Evolutionary conservation across 805 yeast genomes (phyloP), one percentile per base, ranked within the genome.

Genomic region (Lachancea fermentati): DNA sequence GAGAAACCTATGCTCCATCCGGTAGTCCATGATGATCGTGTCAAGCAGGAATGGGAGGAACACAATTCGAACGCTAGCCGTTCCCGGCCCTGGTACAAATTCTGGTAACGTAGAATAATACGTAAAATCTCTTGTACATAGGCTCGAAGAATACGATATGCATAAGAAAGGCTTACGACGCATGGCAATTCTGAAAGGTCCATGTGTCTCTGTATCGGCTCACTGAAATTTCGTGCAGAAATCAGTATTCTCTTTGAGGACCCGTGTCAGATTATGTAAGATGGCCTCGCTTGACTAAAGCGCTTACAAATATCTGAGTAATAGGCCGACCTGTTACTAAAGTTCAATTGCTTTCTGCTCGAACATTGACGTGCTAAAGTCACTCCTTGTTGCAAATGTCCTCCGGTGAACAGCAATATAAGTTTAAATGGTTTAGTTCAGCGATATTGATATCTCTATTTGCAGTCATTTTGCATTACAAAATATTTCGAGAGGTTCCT

Each of bases 1-100:
- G 62, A 57, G 41, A 60, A 43, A 40, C 69, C 68, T n/a, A 66
- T 65, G 69, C 15, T 60, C 42, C 48, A 50, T 14, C 44, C 54
- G 19, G 51, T 50, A 5, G 43, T 42, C 3, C 60, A 57, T 33
- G 56, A 46, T 9, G 47, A 50, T 13, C 44, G 44, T 2, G 49
- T 50, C n/a, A 47, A 43, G n/a, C 44, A 49, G 3, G 52, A 48
- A 26, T 52, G 53, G 50, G 56, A 47, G 24, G 50, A 39, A 15
- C 53, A 39, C 44, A 46, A 39, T 2, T 29, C 37, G n/a, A 45
- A 40, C 14, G 22, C 19, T 11, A 13, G 17, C n/a, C 19, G 38
- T 3, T 30, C 35, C 3, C 51, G 49, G 30, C 42, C 41, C 12
- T 62, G 65, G 64, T 60, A 57, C 36, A 58, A 57, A 39, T 47